Percentiles rank a stretch among this genome's conserved stretches.
These are phyloP conservation scores for Microbotryomycetes sp. DNA, from an alignment of 1,284 basidiomycete genomes.

Conservation along the genomic window DNA sequence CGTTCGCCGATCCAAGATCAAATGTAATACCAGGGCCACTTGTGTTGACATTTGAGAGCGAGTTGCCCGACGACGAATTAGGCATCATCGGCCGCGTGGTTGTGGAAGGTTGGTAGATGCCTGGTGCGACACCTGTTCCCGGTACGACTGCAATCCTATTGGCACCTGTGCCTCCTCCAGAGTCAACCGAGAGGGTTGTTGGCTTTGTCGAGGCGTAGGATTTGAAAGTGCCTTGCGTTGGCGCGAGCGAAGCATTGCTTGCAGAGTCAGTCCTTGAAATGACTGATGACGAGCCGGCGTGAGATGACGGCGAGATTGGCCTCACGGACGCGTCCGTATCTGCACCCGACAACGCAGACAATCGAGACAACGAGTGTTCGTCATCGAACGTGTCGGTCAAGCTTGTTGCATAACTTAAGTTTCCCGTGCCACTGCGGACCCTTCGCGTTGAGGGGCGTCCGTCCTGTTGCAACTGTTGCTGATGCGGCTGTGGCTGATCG, in stretches of 20 bases:
- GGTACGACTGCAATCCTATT: constrained; percentile 46
- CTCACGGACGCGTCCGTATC: constrained; percentile 35
- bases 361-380: not conserved
- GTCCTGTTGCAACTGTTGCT: not conserved
- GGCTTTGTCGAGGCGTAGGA: constrained; percentile 77
- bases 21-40: constrained; percentile 35
- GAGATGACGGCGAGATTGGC: constrained; percentile 32
- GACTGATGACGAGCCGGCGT: constrained; percentile 23
- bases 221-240: constrained; percentile 29
- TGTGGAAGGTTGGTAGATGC: constrained; percentile 30
- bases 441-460: not conserved
- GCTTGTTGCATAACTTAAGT: not conserved
- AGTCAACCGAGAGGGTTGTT: constrained; percentile 83
- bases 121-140: constrained; percentile 33
- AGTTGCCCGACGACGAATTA: constrained; percentile 47
- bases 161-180: constrained; percentile 58
- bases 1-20: constrained; percentile 40
- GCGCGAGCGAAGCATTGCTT: constrained; percentile 23
- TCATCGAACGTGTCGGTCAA: not conserved
- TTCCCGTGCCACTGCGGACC: not conserved
- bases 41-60: constrained; percentile 7
- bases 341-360: constrained; percentile 21
- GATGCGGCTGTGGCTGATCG: not conserved
- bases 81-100: constrained; percentile 55
- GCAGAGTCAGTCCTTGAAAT: constrained; percentile 15